Conservation (phyloP, 2,329 filamentous ascomycete species). For the Colletotrichum cuscutae region DNA sequence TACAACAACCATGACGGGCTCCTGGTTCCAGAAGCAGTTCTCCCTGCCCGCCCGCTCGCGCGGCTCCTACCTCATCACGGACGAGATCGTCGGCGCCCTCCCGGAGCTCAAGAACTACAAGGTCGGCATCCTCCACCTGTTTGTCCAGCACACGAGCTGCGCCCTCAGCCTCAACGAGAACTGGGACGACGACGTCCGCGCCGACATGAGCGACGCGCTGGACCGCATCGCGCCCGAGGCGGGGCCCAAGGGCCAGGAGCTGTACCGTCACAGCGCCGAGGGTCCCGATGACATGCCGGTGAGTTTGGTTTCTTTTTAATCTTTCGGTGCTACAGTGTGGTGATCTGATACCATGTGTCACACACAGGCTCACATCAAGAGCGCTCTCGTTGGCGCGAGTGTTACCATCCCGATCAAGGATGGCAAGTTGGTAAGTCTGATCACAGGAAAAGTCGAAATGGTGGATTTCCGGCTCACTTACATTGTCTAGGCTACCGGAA, state of each 20-base stretch:
- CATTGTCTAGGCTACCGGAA: slow-evolving; percentile 64
- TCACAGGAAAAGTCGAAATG: not conserved
- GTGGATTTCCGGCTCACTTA: not conserved
- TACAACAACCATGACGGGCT: slow-evolving; percentile 62
- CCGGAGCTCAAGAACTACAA: slow-evolving; percentile 88
- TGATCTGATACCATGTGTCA: too few relatives aligned
- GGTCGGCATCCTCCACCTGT: slow-evolving; percentile 86
- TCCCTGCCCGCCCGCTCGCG: slow-evolving; percentile 79
- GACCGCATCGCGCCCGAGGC: slow-evolving; percentile 86
- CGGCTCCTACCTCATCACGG: slow-evolving; percentile 91
- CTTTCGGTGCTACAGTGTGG: not conserved
- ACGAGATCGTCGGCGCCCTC: slow-evolving; percentile 74
- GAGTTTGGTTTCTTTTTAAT: slow-evolving; percentile 36
- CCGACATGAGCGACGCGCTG: slow-evolving; percentile 93
- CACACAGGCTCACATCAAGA: slow-evolving; percentile 91
- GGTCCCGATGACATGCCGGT: slow-evolving; percentile 95
- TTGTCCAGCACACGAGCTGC: slow-evolving; percentile 95
- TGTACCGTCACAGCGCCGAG: slow-evolving; percentile 91
- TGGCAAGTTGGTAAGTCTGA: slow-evolving; percentile 73
- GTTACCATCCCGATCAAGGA: slow-evolving; percentile 92
- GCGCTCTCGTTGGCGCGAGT: slow-evolving; percentile 86
- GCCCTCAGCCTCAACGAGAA: slow-evolving; percentile 95
- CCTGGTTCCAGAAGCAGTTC: slow-evolving; percentile 88
- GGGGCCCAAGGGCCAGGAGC: slow-evolving; percentile 75
- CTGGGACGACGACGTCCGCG: slow-evolving; percentile 83